Base-by-base conservation (phyloP, 2,329 filamentous ascomycete species). In the Emmonsia crescens region DNA sequence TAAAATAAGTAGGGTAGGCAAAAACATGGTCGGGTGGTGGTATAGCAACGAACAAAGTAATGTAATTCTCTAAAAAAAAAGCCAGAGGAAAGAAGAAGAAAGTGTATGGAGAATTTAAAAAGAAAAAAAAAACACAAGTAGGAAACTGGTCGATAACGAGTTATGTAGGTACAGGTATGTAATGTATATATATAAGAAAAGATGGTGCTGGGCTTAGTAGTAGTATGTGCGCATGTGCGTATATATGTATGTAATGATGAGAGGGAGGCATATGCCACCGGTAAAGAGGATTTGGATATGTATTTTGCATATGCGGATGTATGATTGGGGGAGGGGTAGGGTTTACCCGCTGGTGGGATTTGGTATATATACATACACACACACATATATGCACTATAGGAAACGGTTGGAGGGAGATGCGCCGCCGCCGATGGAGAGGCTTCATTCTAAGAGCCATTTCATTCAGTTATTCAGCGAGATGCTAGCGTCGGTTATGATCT, bases 401-500 rank as follows among this genome's bases (percentile, higher is more conserved):
- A 36, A 36, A 36, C 2, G 9, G 1, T 10, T 3, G 21, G 21
- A 27, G 21, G 21, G 10, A 14, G 46, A 21, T 8, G 12, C 4
- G 33, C n/a, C n/a, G 19, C n/a, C n/a, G n/a, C 33, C 1, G 33
- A 36, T 36, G 6, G 33, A 36, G 33, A 36, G 9, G 33, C 33
- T 36, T 36, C 33, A 36, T 36, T 36, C 33, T 8, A 36, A 9
- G 33, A 9, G 6, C n/a, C n/a, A n/a, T n/a, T n/a, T n/a, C 42
- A 31, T 19, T 57, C 24, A 55, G 10, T 14, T 49, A 59, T 78
- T 70, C 63, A 85, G 71, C 61, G 75, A 75, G 59, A 77, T 74
- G 48, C 81, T 83, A 36, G 91, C 90, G 58, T 78, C 74, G 60
- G 77, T 79, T 60, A 96, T 76, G 55, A 90, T 85, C 12, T 76